Conservation (phyloP, 1,284 basidiomycete genomes). For the Nidula niveotomentosa region DNA sequence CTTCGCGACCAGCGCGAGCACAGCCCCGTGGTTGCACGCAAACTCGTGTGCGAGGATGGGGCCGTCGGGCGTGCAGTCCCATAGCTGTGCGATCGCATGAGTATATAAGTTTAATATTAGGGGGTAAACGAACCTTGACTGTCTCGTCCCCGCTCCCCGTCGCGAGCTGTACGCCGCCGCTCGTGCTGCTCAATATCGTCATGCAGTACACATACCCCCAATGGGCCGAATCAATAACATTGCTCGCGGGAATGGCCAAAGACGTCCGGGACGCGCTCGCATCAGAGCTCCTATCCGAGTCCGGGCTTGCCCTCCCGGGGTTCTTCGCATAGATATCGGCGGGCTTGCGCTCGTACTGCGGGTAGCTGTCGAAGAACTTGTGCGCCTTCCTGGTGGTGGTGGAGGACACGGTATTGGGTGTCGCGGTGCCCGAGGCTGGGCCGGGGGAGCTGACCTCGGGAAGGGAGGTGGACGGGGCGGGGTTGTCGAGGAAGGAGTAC, state of each 20-base stretch:
- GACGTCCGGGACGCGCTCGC: constrained; percentile 27
- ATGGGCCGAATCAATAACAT: constrained; percentile 86
- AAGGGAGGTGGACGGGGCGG: constrained; percentile 1
- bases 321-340: constrained; percentile 66
- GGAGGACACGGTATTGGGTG: constrained; percentile 40
- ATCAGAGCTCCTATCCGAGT: constrained; percentile 19
- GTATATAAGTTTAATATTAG: background rate
- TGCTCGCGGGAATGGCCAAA: constrained; percentile 61
- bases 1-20: constrained; percentile 77
- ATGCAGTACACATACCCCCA: constrained; percentile 95
- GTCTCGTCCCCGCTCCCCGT: constrained; percentile 90
- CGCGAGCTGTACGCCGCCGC: constrained; percentile 53
- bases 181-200: constrained; percentile 49
- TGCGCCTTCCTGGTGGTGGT: constrained; percentile 54
- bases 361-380: constrained; percentile 84
- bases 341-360: constrained; percentile 62
- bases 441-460: background rate
- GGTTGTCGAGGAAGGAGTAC: constrained; percentile 56
- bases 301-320: constrained; percentile 25
- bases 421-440: constrained; percentile 41
- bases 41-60: constrained; percentile 60
- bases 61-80: constrained; percentile 57
- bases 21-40: constrained; percentile 64
- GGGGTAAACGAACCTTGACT: constrained; percentile 62
- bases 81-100: constrained; percentile 49